Conservation (phyloP, 768 basidiomycete species). For the Trametes coccinea region DNA sequence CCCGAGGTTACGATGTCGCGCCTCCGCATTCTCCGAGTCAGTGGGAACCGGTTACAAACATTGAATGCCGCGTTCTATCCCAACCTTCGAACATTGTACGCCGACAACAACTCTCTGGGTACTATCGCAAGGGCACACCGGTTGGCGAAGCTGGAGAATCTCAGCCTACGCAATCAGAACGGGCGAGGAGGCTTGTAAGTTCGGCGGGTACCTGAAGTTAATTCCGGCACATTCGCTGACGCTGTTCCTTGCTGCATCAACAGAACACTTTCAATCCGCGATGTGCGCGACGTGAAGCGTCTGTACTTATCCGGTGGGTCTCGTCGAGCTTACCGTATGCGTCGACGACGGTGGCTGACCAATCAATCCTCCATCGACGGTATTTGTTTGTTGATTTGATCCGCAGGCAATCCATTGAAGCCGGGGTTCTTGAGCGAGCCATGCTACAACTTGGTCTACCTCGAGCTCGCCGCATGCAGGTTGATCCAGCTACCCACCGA, state of each 20-base stretch:
- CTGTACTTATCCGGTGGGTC: slow-evolving; percentile 90
- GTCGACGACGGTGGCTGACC: slow-evolving; percentile 18
- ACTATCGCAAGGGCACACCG: slow-evolving; percentile 54
- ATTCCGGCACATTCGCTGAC: neutral
- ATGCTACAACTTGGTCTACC: slow-evolving; percentile 88
- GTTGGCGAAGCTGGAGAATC: slow-evolving; percentile 77
- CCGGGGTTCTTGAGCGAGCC: slow-evolving; percentile 62
- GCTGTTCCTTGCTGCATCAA: neutral
- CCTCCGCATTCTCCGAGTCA: slow-evolving; percentile 82
- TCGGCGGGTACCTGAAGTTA: slow-evolving; percentile 20
- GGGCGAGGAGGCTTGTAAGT: slow-evolving; percentile 70
- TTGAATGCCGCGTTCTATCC: slow-evolving; percentile 63
- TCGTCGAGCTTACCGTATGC: slow-evolving; percentile 15
- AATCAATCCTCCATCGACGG: slow-evolving; percentile 24
- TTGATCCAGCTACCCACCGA: slow-evolving; percentile 71
- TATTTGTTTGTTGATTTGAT: slow-evolving; percentile 27
- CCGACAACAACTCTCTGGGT: slow-evolving; percentile 77
- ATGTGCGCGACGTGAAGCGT: slow-evolving; percentile 89
- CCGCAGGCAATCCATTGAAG: slow-evolving; percentile 69
- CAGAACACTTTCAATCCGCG: slow-evolving; percentile 51
- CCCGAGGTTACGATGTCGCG: slow-evolving; percentile 57
- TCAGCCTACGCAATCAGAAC: slow-evolving; percentile 89
- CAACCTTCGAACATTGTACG: slow-evolving; percentile 85
- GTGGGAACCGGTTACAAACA: slow-evolving; percentile 72
- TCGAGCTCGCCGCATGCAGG: slow-evolving; percentile 89